phyloP scores from a whole-genome alignment of 139 green algal genomes.

The Tetraselmis striata region DNA sequence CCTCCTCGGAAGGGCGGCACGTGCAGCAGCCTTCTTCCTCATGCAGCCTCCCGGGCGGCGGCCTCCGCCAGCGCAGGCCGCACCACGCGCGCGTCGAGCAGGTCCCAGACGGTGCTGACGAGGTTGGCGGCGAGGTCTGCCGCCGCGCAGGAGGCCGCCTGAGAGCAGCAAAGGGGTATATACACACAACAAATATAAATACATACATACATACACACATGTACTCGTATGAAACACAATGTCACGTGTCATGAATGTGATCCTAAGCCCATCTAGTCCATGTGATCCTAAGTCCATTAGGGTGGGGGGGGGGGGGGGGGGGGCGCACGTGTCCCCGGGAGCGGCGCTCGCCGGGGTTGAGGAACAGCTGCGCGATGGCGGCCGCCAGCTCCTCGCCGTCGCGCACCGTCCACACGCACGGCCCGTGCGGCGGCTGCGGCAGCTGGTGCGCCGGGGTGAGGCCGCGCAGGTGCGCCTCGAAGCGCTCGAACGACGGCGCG shows the following conservation, averaged over 20 bases:
- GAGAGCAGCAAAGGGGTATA: too few species aligned
- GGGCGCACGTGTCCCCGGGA: constrained; percentile 32
- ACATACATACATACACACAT: neutral
- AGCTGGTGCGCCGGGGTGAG: constrained; percentile 39
- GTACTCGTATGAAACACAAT: neutral
- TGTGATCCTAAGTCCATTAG: too few species aligned
- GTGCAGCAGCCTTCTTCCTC: neutral
- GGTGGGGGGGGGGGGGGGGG: too few species aligned
- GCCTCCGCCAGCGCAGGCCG: constrained; percentile 33
- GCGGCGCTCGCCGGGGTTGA: constrained; percentile 38
- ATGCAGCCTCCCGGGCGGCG: neutral
- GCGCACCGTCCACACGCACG: constrained; percentile 48
- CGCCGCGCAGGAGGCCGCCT: constrained; percentile 27
- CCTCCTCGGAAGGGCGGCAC: too few species aligned
- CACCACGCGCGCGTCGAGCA: constrained; percentile 45
- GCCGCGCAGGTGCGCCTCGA: neutral
- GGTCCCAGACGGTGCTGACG: constrained; percentile 50
- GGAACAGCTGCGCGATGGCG: constrained; percentile 36
- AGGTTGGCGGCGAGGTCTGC: constrained; percentile 51
- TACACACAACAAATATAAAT: too few species aligned
- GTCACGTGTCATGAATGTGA: neutral
- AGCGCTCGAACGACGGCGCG: neutral
- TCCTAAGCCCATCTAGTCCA: too few species aligned
- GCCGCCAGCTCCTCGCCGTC: constrained; percentile 17
- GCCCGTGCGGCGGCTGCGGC: constrained; percentile 24